These are phyloP conservation scores for Stramenopiles sp. DNA, from an alignment of 352 stramenopile genomes.

Conservation along the genomic window DNA sequence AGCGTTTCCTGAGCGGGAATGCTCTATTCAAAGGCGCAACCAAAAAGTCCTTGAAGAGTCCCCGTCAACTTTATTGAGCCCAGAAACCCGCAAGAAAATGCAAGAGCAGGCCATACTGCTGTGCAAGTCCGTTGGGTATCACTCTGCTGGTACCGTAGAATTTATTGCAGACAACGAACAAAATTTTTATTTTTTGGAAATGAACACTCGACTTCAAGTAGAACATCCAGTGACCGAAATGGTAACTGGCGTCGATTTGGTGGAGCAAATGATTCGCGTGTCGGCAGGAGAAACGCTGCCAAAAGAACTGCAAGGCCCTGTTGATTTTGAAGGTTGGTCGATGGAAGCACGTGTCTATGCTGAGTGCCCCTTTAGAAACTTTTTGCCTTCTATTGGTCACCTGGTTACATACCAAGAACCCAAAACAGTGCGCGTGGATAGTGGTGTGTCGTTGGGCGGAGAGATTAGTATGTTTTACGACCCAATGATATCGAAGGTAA, in stretches of 20 bases:
- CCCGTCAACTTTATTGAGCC: conserved; percentile 52
- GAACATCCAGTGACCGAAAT: conserved; percentile 89
- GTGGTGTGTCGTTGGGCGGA: conserved; percentile 64
- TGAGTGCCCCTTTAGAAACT: conserved; percentile 78
- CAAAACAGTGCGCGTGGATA: conserved; percentile 53
- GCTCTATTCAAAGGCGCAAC: conserved; percentile 83
- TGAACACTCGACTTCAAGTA: conserved; percentile 90
- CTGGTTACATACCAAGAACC: conserved; percentile 72
- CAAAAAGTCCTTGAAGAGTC: conserved; percentile 89
- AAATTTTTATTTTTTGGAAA: conserved; percentile 94
- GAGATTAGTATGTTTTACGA: conserved; percentile 86
- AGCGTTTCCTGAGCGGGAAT: conserved; percentile 81
- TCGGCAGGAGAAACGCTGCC: conserved; percentile 65
- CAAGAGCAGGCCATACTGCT: conserved; percentile 70
- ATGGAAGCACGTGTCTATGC: conserved; percentile 88
- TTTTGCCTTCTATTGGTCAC: conserved; percentile 75
- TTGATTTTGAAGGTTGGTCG: conserved; percentile 55
- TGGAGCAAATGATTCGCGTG: conserved; percentile 81
- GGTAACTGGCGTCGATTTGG: conserved; percentile 72
- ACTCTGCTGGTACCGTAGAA: conserved; percentile 83
- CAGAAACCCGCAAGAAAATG: conserved; percentile 56
- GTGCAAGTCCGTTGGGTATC: conserved; percentile 72
- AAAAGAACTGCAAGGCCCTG: conserved; percentile 53
- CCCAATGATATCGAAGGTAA: conserved; percentile 87
- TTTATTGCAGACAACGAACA: conserved; percentile 80